These are phyloP conservation scores for Coprinellus aureogranulatus DNA, from an alignment of 768 basidiomycete genomes.

Conservation along the genomic window DNA sequence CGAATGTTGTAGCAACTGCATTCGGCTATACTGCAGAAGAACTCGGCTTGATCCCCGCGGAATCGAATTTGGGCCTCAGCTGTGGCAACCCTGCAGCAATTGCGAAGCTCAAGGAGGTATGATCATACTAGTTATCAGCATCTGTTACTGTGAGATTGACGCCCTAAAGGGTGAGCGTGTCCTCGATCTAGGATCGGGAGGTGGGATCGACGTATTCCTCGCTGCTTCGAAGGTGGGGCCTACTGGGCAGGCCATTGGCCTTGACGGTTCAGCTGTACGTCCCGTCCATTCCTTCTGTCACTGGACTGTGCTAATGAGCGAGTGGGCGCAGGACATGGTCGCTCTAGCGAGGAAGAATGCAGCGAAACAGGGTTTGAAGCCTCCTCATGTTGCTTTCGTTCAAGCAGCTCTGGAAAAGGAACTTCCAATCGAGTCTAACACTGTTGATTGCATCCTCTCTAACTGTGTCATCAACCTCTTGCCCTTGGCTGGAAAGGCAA, in stretches of 20 bases:
- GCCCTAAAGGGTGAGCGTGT: constrained; percentile 58
- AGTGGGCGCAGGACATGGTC: constrained; percentile 46
- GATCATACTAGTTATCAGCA: no score
- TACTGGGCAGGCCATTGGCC: constrained; percentile 48
- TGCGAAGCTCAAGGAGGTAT: constrained; percentile 46
- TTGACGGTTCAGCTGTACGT: constrained; percentile 51
- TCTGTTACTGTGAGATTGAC: no score
- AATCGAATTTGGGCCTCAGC: constrained; percentile 48
- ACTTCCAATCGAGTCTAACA: constrained; percentile 45
- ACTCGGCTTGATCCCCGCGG: constrained; percentile 40
- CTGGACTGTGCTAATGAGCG: background rate
- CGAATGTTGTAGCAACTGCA: constrained; percentile 35
- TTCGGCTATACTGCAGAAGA: constrained; percentile 50
- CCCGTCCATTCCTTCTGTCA: background rate
- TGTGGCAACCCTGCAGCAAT: constrained; percentile 53
- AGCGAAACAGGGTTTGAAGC: constrained; percentile 33
- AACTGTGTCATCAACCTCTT: constrained; percentile 58
- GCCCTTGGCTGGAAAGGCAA: constrained; percentile 38
- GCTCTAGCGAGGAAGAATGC: constrained; percentile 46
- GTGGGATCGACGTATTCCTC: constrained; percentile 54
- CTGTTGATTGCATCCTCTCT: constrained; percentile 55
- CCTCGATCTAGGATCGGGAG: constrained; percentile 57
- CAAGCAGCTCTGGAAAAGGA: constrained; percentile 39
- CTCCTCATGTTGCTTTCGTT: constrained; percentile 51
- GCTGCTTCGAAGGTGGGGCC: constrained; percentile 50